A percentile compares a stretch with the other conserved stretches of the same genome.
These are phyloP conservation scores for Pseudocercospora fijiensis DNA, from an alignment of 2,329 filamentous ascomycete genomes.

Conservation along the genomic window DNA sequence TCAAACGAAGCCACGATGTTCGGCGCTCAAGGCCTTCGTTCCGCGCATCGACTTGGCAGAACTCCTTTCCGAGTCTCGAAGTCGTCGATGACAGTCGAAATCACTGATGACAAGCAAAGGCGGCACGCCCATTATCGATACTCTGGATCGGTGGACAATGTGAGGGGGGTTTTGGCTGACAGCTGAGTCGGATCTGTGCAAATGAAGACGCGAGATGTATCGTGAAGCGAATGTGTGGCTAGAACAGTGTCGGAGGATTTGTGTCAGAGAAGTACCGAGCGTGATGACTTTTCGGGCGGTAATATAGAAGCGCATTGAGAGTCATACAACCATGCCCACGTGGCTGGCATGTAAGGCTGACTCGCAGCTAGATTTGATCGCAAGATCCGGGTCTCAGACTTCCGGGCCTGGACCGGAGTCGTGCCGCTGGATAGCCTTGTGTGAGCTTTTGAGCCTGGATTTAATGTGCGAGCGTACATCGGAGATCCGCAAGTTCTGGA, in stretches of 20 bases:
- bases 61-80: background rate
- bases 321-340: background rate
- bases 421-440: background rate
- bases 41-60: background rate
- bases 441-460: background rate
- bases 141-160: background rate
- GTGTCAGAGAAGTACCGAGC: background rate
- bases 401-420: background rate
- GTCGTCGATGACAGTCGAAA: background rate
- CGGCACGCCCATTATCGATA: background rate
- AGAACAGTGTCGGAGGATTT: background rate
- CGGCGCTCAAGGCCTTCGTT: background rate
- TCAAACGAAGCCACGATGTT: background rate
- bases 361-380: background rate
- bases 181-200: background rate
- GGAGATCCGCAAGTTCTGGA: background rate
- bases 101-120: background rate
- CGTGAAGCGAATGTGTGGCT: constrained; percentile 1
- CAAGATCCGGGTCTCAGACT: background rate
- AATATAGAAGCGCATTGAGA: background rate
- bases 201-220: background rate
- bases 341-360: constrained; percentile 1
- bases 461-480: background rate
- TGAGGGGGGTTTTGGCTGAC: background rate
- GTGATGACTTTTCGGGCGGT: background rate